Percentiles rank a stretch among this genome's conserved stretches.
These are phyloP conservation scores for Microdochium bolleyi DNA, from an alignment of 2,329 filamentous ascomycete genomes.

Conservation along the genomic window DNA sequence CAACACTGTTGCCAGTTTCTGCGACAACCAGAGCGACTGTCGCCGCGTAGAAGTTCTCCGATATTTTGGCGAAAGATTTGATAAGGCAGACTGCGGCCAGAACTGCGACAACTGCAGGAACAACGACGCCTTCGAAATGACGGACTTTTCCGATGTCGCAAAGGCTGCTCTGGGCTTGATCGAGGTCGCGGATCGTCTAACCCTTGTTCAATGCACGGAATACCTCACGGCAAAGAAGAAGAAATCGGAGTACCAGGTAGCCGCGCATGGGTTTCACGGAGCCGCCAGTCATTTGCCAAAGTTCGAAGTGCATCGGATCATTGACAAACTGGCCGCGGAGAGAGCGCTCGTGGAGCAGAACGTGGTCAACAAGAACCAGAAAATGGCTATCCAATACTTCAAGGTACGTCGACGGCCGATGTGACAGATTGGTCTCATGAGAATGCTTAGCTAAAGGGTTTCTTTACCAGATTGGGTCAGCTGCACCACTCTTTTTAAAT, in stretches of 20 bases:
- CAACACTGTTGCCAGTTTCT: constrained; percentile 75
- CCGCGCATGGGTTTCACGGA: constrained; percentile 53
- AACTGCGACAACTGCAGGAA: constrained; percentile 87
- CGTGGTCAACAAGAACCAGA: constrained; percentile 47
- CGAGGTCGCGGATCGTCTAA: constrained; percentile 53
- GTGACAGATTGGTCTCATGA: not conserved
- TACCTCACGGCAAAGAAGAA: constrained; percentile 66
- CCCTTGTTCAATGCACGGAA: constrained; percentile 75
- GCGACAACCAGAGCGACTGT: constrained; percentile 83
- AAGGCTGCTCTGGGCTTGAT: constrained; percentile 64
- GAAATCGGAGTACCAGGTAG: constrained; percentile 42
- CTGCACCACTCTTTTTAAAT: constrained; percentile 32
- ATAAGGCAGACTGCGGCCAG: constrained; percentile 59
- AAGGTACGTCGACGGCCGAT: constrained; percentile 34
- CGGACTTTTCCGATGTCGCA: constrained; percentile 73
- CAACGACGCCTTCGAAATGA: constrained; percentile 58
- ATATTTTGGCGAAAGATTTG: constrained; percentile 91
- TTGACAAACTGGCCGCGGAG: constrained; percentile 66
- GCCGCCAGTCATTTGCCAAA: constrained; percentile 62
- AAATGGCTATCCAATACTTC: constrained; percentile 71
- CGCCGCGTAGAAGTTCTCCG: constrained; percentile 78
- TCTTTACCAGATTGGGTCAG: constrained; percentile 26
- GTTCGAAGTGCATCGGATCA: constrained; percentile 75
- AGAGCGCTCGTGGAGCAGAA: constrained; percentile 68
- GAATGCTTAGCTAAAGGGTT: constrained; percentile 17